phyloP scores from a whole-genome alignment of 805 yeast species.

The Candida koratica region DNA sequence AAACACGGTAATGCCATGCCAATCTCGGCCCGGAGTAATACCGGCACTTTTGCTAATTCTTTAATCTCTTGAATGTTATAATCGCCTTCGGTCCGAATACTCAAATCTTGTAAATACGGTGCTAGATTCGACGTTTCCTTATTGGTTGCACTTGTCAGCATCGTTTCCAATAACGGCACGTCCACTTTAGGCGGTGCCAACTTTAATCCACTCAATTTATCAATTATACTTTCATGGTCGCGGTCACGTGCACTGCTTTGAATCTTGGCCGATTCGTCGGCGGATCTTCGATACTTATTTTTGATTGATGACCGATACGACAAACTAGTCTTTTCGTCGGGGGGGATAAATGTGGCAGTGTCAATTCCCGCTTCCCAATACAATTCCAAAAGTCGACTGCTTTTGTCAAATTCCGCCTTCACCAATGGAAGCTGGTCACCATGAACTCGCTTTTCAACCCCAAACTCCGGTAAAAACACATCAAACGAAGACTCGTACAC shows the following conservation, averaged over 20 bases:
- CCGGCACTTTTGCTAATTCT: conserved; percentile 76
- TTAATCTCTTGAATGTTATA: conserved; percentile 72
- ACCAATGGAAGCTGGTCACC: conserved; percentile 93
- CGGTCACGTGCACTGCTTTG: conserved; percentile 41
- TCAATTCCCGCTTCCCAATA: conserved; percentile 94
- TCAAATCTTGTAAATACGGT: conserved; percentile 55
- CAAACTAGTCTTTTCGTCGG: conserved; percentile 77
- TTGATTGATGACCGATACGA: conserved; percentile 75
- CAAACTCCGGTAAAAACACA: conserved; percentile 86
- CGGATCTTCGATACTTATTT: conserved; percentile 70
- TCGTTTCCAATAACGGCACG: conserved; percentile 17
- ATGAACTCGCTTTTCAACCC: conserved; percentile 92
- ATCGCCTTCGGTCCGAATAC: conserved; percentile 58
- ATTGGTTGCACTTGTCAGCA: conserved; percentile 17
- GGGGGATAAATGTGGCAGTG: conserved; percentile 85
- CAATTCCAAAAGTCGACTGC: conserved; percentile 63
- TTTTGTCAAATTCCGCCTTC: conserved; percentile 87
- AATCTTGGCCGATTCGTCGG: conserved; percentile 64
- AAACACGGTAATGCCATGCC: conserved; percentile 96
- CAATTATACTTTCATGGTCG: conserved; percentile 40
- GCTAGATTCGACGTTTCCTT: conserved; percentile 32
- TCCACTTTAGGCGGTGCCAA: conserved; percentile 45
- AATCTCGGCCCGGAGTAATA: conserved; percentile 81
- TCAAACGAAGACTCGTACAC: conserved; percentile 97
- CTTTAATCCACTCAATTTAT: conserved; percentile 48